Evolutionary conservation across 23 red algal genomes (phyloP).

Genomic region (Gracilaria gracilis): DNA sequence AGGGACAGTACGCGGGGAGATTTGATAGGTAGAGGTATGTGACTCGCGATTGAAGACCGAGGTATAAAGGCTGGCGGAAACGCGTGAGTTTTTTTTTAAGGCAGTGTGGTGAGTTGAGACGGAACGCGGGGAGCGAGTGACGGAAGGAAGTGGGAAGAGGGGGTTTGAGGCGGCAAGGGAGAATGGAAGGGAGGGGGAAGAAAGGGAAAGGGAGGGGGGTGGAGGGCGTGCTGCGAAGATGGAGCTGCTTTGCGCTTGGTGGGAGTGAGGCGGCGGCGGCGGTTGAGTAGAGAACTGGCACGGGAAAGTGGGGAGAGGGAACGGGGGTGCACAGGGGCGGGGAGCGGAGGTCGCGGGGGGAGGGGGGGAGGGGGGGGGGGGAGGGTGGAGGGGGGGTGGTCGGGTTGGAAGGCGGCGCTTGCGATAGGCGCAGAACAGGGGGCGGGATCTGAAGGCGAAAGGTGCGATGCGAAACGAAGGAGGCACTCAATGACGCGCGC

Average conservation of each 20-base stretch:
- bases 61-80: constrained; percentile 25
- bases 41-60: constrained; percentile 15
- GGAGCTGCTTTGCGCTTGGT: background rate
- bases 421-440: constrained; percentile 33
- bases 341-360: background rate
- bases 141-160: background rate
- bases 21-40: constrained; percentile 8
- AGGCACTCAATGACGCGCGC: constrained; percentile 29
- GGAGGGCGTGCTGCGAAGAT: background rate
- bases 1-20: constrained; percentile 11
- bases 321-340: background rate
- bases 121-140: background rate
- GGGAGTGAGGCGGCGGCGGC: background rate
- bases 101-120: constrained; percentile 17
- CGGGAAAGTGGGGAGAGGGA: background rate
- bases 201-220: background rate
- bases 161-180: background rate
- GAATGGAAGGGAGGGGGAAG: background rate
- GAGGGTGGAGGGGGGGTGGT: background rate
- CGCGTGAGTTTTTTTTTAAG: constrained; percentile 22
- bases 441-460: constrained; percentile 24
- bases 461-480: constrained; percentile 29
- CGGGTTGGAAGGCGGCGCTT: constrained; percentile 36
- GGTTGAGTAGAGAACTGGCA: background rate
- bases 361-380: background rate